Evolutionary conservation across 2,329 filamentous ascomycete genomes (phyloP).

Genomic region (Ophioceras dolichostomum): DNA sequence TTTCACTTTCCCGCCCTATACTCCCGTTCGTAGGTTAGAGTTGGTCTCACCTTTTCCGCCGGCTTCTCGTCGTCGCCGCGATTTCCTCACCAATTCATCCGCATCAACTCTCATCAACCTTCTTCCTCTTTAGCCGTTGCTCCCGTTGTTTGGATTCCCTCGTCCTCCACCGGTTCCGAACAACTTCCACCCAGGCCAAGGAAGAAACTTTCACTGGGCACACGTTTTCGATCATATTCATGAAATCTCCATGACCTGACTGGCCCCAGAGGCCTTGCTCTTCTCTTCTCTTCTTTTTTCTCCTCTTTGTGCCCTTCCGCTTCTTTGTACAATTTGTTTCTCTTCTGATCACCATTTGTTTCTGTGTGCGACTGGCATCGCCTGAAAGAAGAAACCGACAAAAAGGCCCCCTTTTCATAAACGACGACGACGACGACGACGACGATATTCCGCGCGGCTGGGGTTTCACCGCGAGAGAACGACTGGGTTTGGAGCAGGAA

Average conservation of each 20-base stretch:
- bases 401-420: background rate
- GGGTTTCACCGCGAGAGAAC: no score
- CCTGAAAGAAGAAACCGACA: constrained; percentile 10
- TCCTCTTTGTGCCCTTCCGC: constrained; percentile 10
- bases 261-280: constrained; percentile 25
- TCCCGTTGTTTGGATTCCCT: constrained; percentile 7
- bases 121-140: constrained; percentile 14
- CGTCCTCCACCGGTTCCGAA: background rate
- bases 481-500: background rate
- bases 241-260: constrained; percentile 24
- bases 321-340: constrained; percentile 15
- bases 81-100: constrained; percentile 14
- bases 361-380: constrained; percentile 31
- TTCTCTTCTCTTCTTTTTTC: constrained; percentile 11
- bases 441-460: no score
- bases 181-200: background rate
- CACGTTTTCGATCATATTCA: constrained; percentile 14
- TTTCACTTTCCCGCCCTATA: constrained; percentile 9
- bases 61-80: constrained; percentile 2
- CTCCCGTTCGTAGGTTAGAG: no score
- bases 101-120: constrained; percentile 10
- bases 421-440: background rate
- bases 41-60: constrained; percentile 8
- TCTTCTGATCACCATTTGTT: constrained; percentile 14
- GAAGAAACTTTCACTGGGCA: constrained; percentile 3